phyloP scores from a whole-genome alignment of 192 early-diverging fungal species.

The Coemansia sp. region DNA sequence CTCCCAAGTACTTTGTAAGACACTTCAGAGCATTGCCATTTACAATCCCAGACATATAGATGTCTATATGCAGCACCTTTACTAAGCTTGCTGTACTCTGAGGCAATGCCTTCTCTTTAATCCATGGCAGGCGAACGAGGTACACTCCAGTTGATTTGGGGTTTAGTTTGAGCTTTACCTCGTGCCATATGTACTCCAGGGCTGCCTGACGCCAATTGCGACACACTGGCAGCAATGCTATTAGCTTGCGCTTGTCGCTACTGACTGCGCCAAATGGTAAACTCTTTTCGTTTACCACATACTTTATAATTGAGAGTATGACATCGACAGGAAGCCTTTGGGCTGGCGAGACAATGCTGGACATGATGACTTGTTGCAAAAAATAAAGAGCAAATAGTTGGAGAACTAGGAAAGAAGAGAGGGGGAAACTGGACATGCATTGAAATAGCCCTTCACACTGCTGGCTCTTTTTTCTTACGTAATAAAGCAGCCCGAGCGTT shows the following conservation, averaged over 20 bases:
- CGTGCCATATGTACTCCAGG: not conserved
- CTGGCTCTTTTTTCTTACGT: not conserved
- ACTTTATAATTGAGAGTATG: not conserved
- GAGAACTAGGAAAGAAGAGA: not conserved
- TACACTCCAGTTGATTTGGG: not conserved
- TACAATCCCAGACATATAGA: not conserved
- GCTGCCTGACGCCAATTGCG: not conserved
- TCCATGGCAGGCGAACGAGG: not conserved
- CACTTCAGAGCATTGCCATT: not conserved
- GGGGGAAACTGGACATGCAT: not conserved
- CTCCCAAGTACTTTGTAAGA: not conserved
- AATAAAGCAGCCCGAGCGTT: not conserved
- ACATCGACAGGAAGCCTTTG: not conserved
- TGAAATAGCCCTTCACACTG: not conserved
- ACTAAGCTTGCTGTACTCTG: not conserved
- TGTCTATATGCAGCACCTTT: not conserved
- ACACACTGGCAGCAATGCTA: not conserved
- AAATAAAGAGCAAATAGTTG: too few relatives aligned
- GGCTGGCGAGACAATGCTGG: too few relatives aligned
- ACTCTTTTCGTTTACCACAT: not conserved
- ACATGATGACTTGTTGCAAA: too few relatives aligned
- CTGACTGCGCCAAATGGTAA: not conserved
- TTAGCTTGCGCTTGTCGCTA: not conserved
- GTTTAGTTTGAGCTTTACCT: not conserved
- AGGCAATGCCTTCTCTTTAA: not conserved